Percentiles rank a stretch among this genome's conserved stretches.
phyloP scores from a whole-genome alignment of 2,329 filamentous ascomycete genomes.

The Cordyceps militaris region DNA sequence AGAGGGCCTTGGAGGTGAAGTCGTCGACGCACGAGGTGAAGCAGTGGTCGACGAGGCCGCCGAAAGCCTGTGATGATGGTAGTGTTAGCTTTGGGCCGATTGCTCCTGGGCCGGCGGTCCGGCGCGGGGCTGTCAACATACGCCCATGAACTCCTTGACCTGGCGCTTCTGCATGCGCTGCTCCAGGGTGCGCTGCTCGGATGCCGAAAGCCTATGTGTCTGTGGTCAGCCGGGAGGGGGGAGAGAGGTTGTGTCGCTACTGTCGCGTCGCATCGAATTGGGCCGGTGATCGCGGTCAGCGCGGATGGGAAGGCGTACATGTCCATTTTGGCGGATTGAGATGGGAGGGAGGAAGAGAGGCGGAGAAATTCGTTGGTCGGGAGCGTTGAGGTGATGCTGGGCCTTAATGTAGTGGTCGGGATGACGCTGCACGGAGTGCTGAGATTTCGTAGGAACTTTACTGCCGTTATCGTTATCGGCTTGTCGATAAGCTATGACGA shows the following conservation, averaged over 20 bases:
- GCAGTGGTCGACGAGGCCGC: conserved; percentile 64
- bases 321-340: conserved; percentile 18
- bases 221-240: background rate
- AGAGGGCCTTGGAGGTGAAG: conserved; percentile 95
- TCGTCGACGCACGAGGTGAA: conserved; percentile 97
- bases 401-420: background rate
- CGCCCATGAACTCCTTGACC: conserved; percentile 98
- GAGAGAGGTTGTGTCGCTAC: background rate
- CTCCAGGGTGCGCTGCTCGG: conserved; percentile 90
- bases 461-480: background rate
- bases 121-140: conserved; percentile 41
- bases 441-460: conserved; percentile 4
- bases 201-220: conserved; percentile 51
- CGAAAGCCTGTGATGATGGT: conserved; percentile 28
- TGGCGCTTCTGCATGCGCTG: conserved; percentile 95
- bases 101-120: background rate
- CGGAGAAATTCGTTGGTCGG: background rate
- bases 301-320: conserved; percentile 14
- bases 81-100: background rate
- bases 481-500: conserved; percentile 14
- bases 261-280: background rate
- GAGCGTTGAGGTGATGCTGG: background rate
- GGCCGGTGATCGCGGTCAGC: background rate
- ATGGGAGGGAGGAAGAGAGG: background rate
- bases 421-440: conserved; percentile 11